phyloP scores from a whole-genome alignment of 2,329 filamentous ascomycete genomes.

The Verticillium klebahnii region DNA sequence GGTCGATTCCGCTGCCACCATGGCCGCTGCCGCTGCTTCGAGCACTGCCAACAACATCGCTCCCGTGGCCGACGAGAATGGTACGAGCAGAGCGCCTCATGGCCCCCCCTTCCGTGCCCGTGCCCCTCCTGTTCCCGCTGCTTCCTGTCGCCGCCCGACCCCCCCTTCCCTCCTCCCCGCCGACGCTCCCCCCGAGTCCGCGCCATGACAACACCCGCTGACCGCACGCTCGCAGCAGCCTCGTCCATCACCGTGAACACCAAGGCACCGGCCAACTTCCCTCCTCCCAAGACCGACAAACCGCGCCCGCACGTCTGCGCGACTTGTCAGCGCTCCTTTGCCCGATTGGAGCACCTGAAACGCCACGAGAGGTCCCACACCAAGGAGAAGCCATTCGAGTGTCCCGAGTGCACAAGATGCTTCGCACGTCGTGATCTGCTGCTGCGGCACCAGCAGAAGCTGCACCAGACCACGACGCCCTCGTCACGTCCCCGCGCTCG shows the following conservation, averaged over 20 bases:
- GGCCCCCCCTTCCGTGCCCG: conserved; percentile 24
- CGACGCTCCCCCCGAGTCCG: conserved; percentile 21
- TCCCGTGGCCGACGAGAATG: conserved; percentile 30
- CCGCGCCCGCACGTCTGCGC: conserved; percentile 90
- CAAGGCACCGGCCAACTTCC: conserved; percentile 46
- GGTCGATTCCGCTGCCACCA: conserved; percentile 29
- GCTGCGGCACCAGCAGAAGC: conserved; percentile 94
- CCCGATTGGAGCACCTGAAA: conserved; percentile 92
- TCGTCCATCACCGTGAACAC: conserved; percentile 50
- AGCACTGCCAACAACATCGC: conserved; percentile 20
- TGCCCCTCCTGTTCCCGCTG: conserved; percentile 9
- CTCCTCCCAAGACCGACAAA: conserved; percentile 93
- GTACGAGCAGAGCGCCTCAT: conserved; percentile 25
- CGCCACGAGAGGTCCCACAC: conserved; percentile 97
- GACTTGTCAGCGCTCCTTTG: conserved; percentile 89
- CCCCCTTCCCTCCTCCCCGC: conserved; percentile 13
- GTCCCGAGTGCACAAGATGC: conserved; percentile 87
- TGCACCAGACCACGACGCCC: conserved; percentile 88
- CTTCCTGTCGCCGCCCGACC: neutral
- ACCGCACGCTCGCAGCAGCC: conserved; percentile 22
- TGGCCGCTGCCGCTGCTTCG: conserved; percentile 29
- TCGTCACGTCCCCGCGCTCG: conserved; percentile 83
- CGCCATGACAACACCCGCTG: conserved; percentile 14
- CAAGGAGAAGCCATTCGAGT: conserved; percentile 98
- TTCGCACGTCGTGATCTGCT: conserved; percentile 92